Conservation (phyloP, 1,284 basidiomycete genomes). For the Volvariella volvacea region DNA sequence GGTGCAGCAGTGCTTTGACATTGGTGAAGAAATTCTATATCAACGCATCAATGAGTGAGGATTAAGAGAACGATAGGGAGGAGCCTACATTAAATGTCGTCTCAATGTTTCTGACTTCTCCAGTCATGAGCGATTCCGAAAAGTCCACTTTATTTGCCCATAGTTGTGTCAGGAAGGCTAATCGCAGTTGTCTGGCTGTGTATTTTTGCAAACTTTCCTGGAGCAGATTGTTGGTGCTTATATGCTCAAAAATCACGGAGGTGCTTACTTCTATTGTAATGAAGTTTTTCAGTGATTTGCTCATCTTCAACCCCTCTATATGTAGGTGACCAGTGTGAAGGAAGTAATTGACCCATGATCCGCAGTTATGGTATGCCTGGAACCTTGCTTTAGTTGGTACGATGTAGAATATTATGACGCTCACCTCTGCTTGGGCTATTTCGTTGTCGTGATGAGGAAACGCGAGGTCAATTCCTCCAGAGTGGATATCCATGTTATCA, state of each 20-base stretch:
- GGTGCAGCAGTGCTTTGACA: conserved; percentile 75
- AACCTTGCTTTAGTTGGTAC: conserved; percentile 1
- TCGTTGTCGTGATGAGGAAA: conserved; percentile 99
- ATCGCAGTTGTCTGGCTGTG: conserved; percentile 85
- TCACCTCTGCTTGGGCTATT: conserved; percentile 93
- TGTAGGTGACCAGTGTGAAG: conserved; percentile 97
- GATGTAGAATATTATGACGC: conserved; percentile 11
- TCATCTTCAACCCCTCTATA: conserved; percentile 99
- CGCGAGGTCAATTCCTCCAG: conserved; percentile 92
- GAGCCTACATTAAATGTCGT: conserved; percentile 75
- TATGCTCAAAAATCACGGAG: background rate
- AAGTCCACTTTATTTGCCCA: conserved; percentile 97
- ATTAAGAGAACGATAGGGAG: conserved; percentile 3
- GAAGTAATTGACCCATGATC: conserved; percentile 98
- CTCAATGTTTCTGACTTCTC: conserved; percentile 87
- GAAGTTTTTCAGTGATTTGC: conserved; percentile 98
- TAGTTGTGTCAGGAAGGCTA: conserved; percentile 87
- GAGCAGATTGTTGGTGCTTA: conserved; percentile 6
- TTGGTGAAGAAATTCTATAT: conserved; percentile 90
- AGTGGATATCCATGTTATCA: conserved; percentile 95
- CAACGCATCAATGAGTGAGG: conserved; percentile 3
- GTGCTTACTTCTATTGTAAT: conserved; percentile 91
- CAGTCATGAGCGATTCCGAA: conserved; percentile 83
- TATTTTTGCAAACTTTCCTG: conserved; percentile 89
- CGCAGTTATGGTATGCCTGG: conserved; percentile 88